Base-by-base conservation (phyloP, 2,329 filamentous ascomycete genomes). In the Dryadomyces quercus-mongolicae region DNA sequence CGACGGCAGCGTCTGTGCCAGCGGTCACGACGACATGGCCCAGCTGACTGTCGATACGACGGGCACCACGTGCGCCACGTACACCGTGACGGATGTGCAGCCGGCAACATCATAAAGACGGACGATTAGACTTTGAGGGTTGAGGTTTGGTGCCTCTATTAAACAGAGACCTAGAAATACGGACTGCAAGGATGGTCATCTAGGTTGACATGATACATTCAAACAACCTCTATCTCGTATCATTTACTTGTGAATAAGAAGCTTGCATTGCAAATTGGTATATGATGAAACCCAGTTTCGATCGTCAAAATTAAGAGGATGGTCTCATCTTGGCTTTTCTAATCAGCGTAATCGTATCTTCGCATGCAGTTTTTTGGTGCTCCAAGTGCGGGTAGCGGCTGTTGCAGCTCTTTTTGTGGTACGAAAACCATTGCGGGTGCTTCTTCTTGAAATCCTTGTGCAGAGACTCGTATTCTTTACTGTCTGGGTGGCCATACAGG, bases 1-100 rank as follows among this genome's bases (percentile, higher is more conserved):
- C 18, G 58, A 56, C 3, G 63, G 64, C 38, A 65, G 64, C 16
- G 67, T 65, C 0, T 71, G 68, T 57, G 58, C 66, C 42, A 66
- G 62, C 54, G 67, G 68, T 1, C 66, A 69, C 53, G 66, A 68
- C 52, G 57, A 52, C 25, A 40, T 54, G 36, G 67, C 67, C 1
- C 65, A 67, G 58, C 56, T 68, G 15, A 68, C 63, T 0, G 62
- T 65, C 16, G 62, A 65, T 42, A 49, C 58, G 10, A 58, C 56
- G 2, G 64, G 66, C 7, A 53, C 59, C 36, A 63, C 45, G 13
- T 70, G 67, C 55, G 66, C 64, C 2, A 57, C 59, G 44, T 67
- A 66, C 53, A 66, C 63, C 2, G 61, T 60, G 25, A 68, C 66
- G 3, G 56, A 54, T 4, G 64, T 66, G 7, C 18, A 47, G 13